Evolutionary conservation across 352 stramenopile genomes (phyloP), one percentile per base, ranked within the genome.

Genomic region (Globisporangium splendens): DNA sequence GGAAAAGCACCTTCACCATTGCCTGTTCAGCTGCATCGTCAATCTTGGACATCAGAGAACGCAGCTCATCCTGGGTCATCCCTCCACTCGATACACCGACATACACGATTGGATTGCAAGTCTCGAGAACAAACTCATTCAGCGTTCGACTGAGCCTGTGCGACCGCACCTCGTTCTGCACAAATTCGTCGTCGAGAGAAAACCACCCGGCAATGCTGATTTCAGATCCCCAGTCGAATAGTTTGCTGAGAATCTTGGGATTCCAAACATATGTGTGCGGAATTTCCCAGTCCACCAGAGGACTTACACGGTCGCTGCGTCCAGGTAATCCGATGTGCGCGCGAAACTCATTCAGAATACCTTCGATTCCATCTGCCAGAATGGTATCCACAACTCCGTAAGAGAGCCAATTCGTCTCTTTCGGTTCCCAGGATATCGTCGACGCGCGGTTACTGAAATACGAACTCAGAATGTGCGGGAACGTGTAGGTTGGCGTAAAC

Each of bases 1-100:
- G 82, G 3, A 94, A 68, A 11, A 93, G 42, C 31, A 92, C 72
- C 11, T 83, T 69, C 24, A 66, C 69, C 13, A 71, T 66, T 20
- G 65, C 56, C 28, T 33, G 42, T 28, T 68, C 57, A 0, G 72
- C 78, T 10, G 63, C 63, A 22, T 79, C 84, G 28, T 68, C 60
- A 46, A 83, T 71, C 21, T 54, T 54, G 3, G 15, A 18, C 7
- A 54, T 15, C 13, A 54, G 31, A n/a, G 31, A 22, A 14, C 48
- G 22, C n/a, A 54, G 22, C 22, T 33, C 48, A 24, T 54, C 24
- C 17, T 22, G 12, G n/a, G 24, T 54, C 31, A n/a, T 42, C n/a
- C 18, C 22, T 54, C 48, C 20, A 39, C 48, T 54, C 13, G 39
- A 53, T 15, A 60, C 46, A 4, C 70, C 70, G 38, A 78, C 72